Percentiles rank a stretch among this genome's conserved stretches.
These are phyloP conservation scores for Chiua virens DNA, from an alignment of 768 basidiomycete species.

Conservation along the genomic window DNA sequence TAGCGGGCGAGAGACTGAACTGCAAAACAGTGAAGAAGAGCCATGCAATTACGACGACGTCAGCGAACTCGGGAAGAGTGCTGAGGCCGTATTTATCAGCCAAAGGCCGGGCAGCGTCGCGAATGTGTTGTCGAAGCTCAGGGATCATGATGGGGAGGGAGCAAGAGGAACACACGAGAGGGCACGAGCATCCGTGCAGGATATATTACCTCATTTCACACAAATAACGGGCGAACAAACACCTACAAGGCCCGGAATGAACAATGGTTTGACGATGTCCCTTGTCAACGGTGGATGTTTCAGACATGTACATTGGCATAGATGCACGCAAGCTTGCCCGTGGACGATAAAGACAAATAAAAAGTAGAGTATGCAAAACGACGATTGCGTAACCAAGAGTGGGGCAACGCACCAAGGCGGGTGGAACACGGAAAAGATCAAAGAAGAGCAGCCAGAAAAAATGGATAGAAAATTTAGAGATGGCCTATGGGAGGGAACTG, in stretches of 20 bases:
- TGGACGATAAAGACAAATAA: constrained; percentile 37
- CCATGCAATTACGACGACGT: constrained; percentile 54
- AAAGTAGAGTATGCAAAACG: constrained; percentile 24
- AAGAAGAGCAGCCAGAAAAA: background rate
- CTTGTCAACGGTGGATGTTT: background rate
- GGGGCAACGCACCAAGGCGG: background rate
- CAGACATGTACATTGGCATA: constrained; percentile 32
- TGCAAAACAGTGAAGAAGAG: constrained; percentile 60
- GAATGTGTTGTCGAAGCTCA: constrained; percentile 29
- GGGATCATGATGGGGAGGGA: constrained; percentile 23
- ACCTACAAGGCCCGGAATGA: constrained; percentile 1
- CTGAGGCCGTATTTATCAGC: constrained; percentile 45
- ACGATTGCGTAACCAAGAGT: constrained; percentile 23
- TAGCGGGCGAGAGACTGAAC: constrained; percentile 53
- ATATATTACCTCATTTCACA: constrained; percentile 17
- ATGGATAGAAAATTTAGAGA: background rate
- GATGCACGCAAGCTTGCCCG: constrained; percentile 24
- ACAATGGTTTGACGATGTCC: too few species aligned
- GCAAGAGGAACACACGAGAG: background rate
- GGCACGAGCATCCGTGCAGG: background rate
- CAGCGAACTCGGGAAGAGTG: constrained; percentile 55
- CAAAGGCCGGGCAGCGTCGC: constrained; percentile 29
- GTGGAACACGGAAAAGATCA: background rate
- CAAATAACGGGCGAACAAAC: constrained; percentile 8
- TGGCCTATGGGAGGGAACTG: constrained; percentile 6